These are phyloP conservation scores for Trichoderma harzianum DNA, from an alignment of 2,329 filamentous ascomycete genomes.

Conservation along the genomic window DNA sequence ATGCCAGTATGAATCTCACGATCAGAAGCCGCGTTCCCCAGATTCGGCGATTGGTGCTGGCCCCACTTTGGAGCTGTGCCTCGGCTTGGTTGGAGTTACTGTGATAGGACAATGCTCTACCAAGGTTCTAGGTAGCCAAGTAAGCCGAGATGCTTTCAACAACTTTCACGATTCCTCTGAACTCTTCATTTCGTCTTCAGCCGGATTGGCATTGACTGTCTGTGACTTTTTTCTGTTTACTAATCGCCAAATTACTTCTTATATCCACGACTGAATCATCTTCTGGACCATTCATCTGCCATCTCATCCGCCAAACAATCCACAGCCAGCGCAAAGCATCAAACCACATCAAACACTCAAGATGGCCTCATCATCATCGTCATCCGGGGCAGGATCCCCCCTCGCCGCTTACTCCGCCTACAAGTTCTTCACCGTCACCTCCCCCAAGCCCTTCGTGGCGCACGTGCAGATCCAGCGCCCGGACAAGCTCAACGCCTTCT, in stretches of 20 bases:
- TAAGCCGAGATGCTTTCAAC: not conserved
- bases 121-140: not conserved
- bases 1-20: not conserved
- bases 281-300: not conserved
- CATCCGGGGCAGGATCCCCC: constrained; percentile 20
- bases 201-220: not conserved
- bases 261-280: not conserved
- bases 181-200: not conserved
- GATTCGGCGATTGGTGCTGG: not conserved
- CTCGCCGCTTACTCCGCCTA: constrained; percentile 45
- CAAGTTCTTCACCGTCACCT: constrained; percentile 71
- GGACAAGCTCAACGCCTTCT: constrained; percentile 83
- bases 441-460: constrained; percentile 69
- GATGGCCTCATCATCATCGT: constrained; percentile 5
- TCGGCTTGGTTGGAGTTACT: not conserved
- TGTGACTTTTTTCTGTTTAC: not conserved
- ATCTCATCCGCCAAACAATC: not conserved
- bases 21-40: not conserved
- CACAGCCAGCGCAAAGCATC: not conserved
- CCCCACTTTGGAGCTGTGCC: not conserved
- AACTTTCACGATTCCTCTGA: not conserved
- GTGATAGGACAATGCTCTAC: not conserved
- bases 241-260: not conserved
- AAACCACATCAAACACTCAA: not conserved
- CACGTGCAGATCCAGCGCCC: constrained; percentile 90